Percentiles rank a stretch among this genome's conserved stretches.
Evolutionary conservation across 495 filamentous ascomycete genomes (phyloP).

Genomic region (Filosporella fistucella): DNA sequence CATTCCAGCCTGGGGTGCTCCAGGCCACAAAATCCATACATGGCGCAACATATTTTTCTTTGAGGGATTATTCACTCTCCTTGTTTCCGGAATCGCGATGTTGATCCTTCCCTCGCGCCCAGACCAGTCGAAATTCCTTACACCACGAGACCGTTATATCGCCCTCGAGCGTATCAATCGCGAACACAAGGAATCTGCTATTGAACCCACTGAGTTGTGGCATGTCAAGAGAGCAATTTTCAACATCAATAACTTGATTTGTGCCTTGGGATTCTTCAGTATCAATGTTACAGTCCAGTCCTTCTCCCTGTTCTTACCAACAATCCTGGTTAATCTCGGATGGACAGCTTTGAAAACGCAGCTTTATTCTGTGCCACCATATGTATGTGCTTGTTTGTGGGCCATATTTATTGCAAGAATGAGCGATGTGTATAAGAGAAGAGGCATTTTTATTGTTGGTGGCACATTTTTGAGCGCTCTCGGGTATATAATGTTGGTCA

Average conservation of each 20-base stretch:
- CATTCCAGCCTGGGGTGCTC: slow-evolving; percentile 44
- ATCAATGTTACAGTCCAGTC: slow-evolving; percentile 5
- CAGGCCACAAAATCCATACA: slow-evolving; percentile 38
- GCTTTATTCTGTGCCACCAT: slow-evolving; percentile 19
- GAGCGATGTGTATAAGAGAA: slow-evolving; percentile 46
- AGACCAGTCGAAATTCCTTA: slow-evolving; percentile 36
- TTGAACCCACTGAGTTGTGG: slow-evolving; percentile 16
- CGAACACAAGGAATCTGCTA: not conserved
- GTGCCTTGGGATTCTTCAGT: slow-evolving; percentile 35
- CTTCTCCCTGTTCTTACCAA: slow-evolving; percentile 17
- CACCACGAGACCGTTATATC: not conserved
- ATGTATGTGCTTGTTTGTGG: slow-evolving; percentile 13
- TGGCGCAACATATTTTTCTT: slow-evolving; percentile 49
- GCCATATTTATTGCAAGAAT: slow-evolving; percentile 40
- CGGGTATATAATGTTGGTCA: slow-evolving; percentile 57
- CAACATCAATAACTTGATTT: slow-evolving; percentile 34
- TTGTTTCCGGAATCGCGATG: slow-evolving; percentile 30
- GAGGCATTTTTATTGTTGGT: slow-evolving; percentile 53
- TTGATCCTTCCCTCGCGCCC: slow-evolving; percentile 76
- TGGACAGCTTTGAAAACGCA: slow-evolving; percentile 20
- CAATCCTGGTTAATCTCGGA: slow-evolving; percentile 21
- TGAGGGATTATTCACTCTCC: slow-evolving; percentile 5
- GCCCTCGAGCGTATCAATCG: not conserved
- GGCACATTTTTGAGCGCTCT: slow-evolving; percentile 63
- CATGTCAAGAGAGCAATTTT: slow-evolving; percentile 45